phyloP scores from a whole-genome alignment of 202 grass and related monocot genomes.

The Zizania palustris region DNA sequence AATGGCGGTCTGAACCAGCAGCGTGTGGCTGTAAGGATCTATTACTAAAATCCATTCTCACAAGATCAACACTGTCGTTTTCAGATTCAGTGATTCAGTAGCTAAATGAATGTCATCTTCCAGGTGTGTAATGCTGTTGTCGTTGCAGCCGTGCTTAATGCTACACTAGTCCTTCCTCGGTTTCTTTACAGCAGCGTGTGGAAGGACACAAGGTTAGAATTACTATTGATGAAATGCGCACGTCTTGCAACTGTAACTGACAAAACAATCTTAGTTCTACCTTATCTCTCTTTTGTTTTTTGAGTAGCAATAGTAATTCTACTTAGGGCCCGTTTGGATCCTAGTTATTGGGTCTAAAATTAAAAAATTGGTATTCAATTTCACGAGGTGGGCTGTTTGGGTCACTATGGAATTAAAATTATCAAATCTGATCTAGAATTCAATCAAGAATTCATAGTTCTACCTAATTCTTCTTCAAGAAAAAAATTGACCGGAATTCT shows the following conservation, averaged over 20 bases:
- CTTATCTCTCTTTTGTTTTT: background rate
- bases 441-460: too few species aligned
- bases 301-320: background rate
- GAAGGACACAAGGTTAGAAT: conserved; percentile 79
- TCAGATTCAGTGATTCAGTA: conserved; percentile 3
- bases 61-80: background rate
- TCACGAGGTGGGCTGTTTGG: too few species aligned
- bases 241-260: background rate
- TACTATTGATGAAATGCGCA: background rate
- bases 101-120: background rate
- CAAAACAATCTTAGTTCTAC: background rate
- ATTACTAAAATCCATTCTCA: background rate
- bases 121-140: conserved; percentile 92
- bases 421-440: too few species aligned
- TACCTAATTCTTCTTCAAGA: too few species aligned
- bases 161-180: conserved; percentile 66
- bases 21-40: conserved; percentile 76
- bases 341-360: too few species aligned
- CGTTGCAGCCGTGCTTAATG: conserved; percentile 75
- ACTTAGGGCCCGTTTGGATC: too few species aligned
- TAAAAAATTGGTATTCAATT: too few species aligned
- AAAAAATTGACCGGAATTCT: too few species aligned
- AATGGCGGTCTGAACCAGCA: conserved; percentile 96
- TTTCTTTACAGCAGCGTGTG: conserved; percentile 95
- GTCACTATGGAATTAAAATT: too few species aligned